These are phyloP conservation scores for Candida tropicalis DNA, from an alignment of 1,139 yeast genomes.

Conservation along the genomic window DNA sequence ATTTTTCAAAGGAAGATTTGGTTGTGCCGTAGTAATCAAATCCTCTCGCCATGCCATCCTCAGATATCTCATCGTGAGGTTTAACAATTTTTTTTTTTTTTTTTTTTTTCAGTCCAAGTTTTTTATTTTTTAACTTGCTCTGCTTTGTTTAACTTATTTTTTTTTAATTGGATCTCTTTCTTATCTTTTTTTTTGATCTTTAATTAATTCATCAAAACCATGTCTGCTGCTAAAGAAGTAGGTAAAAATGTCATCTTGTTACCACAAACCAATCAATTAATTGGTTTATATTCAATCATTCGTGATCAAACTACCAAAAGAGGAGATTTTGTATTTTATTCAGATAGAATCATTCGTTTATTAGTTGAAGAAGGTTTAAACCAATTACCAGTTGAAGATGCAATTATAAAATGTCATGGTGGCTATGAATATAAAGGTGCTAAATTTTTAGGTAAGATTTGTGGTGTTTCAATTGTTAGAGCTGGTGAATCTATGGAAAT, in stretches of 20 bases:
- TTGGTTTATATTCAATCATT: constrained; percentile 86
- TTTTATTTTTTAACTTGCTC: background rate
- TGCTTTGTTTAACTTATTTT: background rate
- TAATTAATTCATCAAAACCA: constrained; percentile 8
- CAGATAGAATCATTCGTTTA: constrained; percentile 90
- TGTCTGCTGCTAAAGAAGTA: constrained; percentile 28
- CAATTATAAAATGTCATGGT: constrained; percentile 74
- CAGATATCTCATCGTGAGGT: constrained; percentile 3
- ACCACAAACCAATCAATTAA: constrained; percentile 87
- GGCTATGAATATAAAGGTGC: constrained; percentile 77
- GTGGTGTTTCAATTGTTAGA: constrained; percentile 96
- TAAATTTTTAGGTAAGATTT: constrained; percentile 83
- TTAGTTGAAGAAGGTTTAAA: constrained; percentile 94
- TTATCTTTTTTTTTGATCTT: background rate
- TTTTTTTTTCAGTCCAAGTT: background rate
- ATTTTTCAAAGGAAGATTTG: too few species aligned
- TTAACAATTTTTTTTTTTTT: background rate
- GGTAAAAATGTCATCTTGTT: constrained; percentile 64
- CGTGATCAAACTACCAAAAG: constrained; percentile 78
- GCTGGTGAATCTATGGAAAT: constrained; percentile 99
- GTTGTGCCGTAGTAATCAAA: too few species aligned
- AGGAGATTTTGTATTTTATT: constrained; percentile 91
- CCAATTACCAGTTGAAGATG: constrained; percentile 79
- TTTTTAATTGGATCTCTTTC: too few species aligned
- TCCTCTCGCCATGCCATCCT: background rate